These are phyloP conservation scores for Aspergillus diversus DNA, from an alignment of 495 filamentous ascomycete genomes.

Conservation along the genomic window DNA sequence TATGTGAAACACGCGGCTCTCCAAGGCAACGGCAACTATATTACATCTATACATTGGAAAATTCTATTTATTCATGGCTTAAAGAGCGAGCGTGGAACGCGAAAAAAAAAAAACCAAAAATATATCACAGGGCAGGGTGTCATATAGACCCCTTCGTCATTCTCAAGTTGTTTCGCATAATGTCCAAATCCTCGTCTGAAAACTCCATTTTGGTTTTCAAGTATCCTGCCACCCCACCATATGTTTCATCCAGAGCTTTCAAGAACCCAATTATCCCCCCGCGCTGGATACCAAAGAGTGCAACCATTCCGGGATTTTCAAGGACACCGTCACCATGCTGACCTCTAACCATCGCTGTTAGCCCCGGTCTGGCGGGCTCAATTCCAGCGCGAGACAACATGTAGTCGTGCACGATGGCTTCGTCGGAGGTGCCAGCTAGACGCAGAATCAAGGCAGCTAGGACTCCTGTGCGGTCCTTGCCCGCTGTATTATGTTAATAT, in stretches of 20 bases:
- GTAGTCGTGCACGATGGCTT: conserved; percentile 56
- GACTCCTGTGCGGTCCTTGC: conserved; percentile 68
- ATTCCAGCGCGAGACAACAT: conserved; percentile 35
- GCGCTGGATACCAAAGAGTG: conserved; percentile 33
- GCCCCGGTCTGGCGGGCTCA: conserved; percentile 31
- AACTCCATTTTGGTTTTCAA: conserved; percentile 9
- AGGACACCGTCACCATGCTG: conserved; percentile 27
- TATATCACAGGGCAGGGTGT: not conserved
- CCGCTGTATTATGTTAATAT: conserved; percentile 41
- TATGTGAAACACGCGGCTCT: too few species aligned
- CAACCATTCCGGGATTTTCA: conserved; percentile 32
- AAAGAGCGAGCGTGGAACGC: too few species aligned
- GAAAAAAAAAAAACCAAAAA: too few species aligned
- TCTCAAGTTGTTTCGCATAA: conserved; percentile 4
- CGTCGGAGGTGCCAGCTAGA: conserved; percentile 50
- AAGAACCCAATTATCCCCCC: conserved; percentile 36
- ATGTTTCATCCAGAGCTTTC: conserved; percentile 29
- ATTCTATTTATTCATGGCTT: too few species aligned
- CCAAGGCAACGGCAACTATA: too few species aligned
- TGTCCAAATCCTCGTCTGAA: conserved; percentile 3
- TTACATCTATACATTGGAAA: too few species aligned
- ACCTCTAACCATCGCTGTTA: conserved; percentile 27
- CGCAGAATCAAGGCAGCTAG: conserved; percentile 59
- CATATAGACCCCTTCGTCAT: not conserved
- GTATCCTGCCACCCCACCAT: conserved; percentile 14